Conservation (phyloP, 169 alveolate species). For the Theileria luwenshuni region DNA sequence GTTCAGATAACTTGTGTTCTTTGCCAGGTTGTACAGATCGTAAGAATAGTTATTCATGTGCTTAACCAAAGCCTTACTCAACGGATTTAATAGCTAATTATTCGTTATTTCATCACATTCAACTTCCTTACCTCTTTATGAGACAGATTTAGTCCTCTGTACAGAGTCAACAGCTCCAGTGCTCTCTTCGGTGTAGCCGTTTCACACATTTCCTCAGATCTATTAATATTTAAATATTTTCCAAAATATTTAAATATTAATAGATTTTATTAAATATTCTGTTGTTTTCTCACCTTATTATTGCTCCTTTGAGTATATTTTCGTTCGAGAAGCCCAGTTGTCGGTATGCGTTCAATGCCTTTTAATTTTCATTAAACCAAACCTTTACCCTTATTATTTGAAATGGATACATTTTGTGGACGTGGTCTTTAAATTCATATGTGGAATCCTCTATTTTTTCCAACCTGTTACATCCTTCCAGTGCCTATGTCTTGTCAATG, state of each 20-base stretch:
- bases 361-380: background rate
- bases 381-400: slow-evolving; percentile 55
- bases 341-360: slow-evolving; percentile 56
- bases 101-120: no score
- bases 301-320: slow-evolving; percentile 15
- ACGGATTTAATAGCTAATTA: slow-evolving; percentile 34
- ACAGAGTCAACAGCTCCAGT: slow-evolving; percentile 37
- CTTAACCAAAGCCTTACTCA: slow-evolving; percentile 18
- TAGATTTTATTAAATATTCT: background rate
- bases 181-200: slow-evolving; percentile 53
- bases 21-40: slow-evolving; percentile 39
- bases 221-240: background rate
- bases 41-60: slow-evolving; percentile 41
- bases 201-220: slow-evolving; percentile 30
- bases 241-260: background rate
- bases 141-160: slow-evolving; percentile 35
- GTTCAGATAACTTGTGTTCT: slow-evolving; percentile 25
- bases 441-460: slow-evolving; percentile 30
- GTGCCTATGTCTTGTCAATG: slow-evolving; percentile 23
- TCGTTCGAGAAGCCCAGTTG: slow-evolving; percentile 35
- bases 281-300: slow-evolving; percentile 16
- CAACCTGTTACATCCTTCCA: slow-evolving; percentile 2
- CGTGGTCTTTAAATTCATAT: slow-evolving; percentile 26
- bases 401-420: slow-evolving; percentile 41
- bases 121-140: slow-evolving; percentile 28